Percentiles rank a stretch among this genome's conserved stretches.
Conservation (phyloP, 352 stramenopile genomes). For the Pythium aphanidermatum region DNA sequence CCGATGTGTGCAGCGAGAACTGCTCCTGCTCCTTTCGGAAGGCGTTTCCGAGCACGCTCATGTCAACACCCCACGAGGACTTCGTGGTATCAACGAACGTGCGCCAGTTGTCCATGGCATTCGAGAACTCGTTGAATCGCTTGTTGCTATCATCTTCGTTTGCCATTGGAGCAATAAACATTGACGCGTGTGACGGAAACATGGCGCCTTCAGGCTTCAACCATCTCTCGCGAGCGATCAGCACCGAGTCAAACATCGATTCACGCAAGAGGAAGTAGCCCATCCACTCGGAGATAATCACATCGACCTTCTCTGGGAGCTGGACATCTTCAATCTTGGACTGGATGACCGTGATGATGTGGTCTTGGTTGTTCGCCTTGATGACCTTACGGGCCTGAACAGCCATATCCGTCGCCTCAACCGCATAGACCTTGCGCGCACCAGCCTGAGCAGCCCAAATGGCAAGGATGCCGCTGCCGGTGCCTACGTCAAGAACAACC, state of each 20-base stretch:
- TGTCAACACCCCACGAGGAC: slow-evolving; percentile 95
- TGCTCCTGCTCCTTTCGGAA: slow-evolving; percentile 88
- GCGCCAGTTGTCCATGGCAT: slow-evolving; percentile 81
- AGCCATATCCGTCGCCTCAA: slow-evolving; percentile 98
- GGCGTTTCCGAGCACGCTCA: slow-evolving; percentile 87
- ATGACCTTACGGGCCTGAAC: slow-evolving; percentile 95
- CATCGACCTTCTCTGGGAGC: slow-evolving; percentile 97
- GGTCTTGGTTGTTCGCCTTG: slow-evolving; percentile 92
- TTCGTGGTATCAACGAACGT: slow-evolving; percentile 90
- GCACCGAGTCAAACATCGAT: slow-evolving; percentile 98
- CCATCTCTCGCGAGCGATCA: slow-evolving; percentile 95
- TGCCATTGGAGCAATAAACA: slow-evolving; percentile 96
- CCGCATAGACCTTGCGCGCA: slow-evolving; percentile 97
- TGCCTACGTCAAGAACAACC: slow-evolving; percentile 99
- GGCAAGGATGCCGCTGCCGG: slow-evolving; percentile 97
- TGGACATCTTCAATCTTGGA: slow-evolving; percentile 97
- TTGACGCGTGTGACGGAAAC: slow-evolving; percentile 97
- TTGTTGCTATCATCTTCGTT: slow-evolving; percentile 91
- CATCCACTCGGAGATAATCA: slow-evolving; percentile 99
- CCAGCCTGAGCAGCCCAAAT: slow-evolving; percentile 98
- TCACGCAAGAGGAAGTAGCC: slow-evolving; percentile 98
- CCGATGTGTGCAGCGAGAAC: slow-evolving; percentile 82
- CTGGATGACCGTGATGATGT: slow-evolving; percentile 98
- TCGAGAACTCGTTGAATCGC: slow-evolving; percentile 78
- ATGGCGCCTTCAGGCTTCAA: slow-evolving; percentile 96